Evolutionary conservation across 306 rosid species (phyloP), one percentile per base, ranked within the genome.

Genomic region (Glycine soja): DNA sequence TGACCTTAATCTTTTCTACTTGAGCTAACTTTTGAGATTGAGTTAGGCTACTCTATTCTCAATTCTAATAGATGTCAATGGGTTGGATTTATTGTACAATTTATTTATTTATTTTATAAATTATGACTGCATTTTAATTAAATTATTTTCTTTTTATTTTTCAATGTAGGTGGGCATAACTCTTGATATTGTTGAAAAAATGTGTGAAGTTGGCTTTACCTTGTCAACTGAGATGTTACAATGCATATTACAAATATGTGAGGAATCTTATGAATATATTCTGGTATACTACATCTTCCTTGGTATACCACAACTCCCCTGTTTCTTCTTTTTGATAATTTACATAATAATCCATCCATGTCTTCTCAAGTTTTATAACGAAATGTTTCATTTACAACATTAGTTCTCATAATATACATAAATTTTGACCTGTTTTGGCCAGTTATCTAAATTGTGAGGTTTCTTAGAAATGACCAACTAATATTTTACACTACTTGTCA

Each of bases 101-200:
- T n/a, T n/a, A n/a, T n/a, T n/a, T n/a, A n/a, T n/a, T n/a, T n/a
- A n/a, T n/a, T n/a, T n/a, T n/a, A n/a, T n/a, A n/a, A n/a, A n/a
- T n/a, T n/a, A n/a, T n/a, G 76, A n/a, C 24, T 74, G 72, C 69
- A 42, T 80, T 30, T 70, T 4, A 24, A 51, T 58, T 77, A 40
- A 56, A 66, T 61, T 79, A 34, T 7, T 61, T 51, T 53, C 5
- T 8, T 51, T 78, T 64, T 43, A 36, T n/a, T 81, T n/a, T 56
- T 51, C 57, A 58, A 83, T 81, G 72, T 85, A 95, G 99, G 90
- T 89, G 82, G 90, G 84, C 75, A 47, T 19, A 58, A 97, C 95
- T 75, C 88, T 95, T 88, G 91, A 88, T 80, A 45, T 91, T 50
- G 89, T 87, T 68, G 89, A 90, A 51, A 87, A 86, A 82, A 86